Evolutionary conservation across 306 rosid genomes (phyloP).

Genomic region (Lagenaria siceraria): DNA sequence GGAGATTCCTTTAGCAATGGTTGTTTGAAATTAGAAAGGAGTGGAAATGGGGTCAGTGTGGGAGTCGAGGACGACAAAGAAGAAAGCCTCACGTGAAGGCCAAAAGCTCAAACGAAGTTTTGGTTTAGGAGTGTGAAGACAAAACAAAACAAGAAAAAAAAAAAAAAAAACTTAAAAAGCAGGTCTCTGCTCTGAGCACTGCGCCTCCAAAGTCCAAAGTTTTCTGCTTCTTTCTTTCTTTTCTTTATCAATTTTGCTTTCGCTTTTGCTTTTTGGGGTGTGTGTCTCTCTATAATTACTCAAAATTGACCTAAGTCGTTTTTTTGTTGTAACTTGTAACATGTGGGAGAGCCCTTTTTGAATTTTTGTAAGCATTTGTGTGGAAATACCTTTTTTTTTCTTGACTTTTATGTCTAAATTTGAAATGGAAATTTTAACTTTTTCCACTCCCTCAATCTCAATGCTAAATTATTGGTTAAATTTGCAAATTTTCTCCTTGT

Average conservation of each 20-base stretch:
- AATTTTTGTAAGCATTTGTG: background rate
- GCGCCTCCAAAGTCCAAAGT: background rate
- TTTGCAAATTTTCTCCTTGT: no score
- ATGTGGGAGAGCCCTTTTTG: background rate
- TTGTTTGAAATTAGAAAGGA: slow-evolving; percentile 14
- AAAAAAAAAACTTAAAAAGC: background rate
- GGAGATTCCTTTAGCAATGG: slow-evolving; percentile 6
- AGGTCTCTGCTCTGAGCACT: slow-evolving; percentile 6
- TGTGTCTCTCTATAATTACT: background rate
- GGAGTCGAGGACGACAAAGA: background rate
- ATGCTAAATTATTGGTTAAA: background rate
- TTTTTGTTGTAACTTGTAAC: background rate
- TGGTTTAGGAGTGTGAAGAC: background rate
- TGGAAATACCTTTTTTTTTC: background rate
- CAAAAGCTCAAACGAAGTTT: background rate
- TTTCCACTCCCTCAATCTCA: background rate
- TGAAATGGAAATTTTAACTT: background rate
- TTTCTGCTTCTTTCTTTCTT: background rate
- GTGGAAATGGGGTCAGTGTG: background rate
- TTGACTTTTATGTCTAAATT: background rate
- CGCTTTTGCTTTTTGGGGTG: background rate
- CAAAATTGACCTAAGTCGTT: background rate
- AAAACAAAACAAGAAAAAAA: background rate
- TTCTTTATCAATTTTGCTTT: background rate
- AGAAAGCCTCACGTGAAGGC: slow-evolving; percentile 41